Conservation (phyloP, 2,329 filamentous ascomycete genomes). For the Phialophora macrospora region DNA sequence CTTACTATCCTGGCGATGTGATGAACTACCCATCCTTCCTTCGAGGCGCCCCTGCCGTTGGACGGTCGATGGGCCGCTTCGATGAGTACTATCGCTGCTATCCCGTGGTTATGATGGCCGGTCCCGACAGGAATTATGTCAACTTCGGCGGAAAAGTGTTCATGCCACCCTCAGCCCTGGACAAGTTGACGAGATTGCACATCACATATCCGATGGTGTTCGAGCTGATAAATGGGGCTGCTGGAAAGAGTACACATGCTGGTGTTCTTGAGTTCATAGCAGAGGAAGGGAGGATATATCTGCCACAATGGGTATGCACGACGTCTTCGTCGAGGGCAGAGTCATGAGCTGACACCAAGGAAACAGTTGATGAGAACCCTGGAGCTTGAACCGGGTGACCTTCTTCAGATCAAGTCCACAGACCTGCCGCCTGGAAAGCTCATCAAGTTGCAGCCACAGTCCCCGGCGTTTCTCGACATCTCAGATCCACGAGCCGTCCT, state of each 20-base stretch:
- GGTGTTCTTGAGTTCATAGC: slow-evolving; percentile 97
- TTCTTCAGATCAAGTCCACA: slow-evolving; percentile 93
- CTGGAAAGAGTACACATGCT: slow-evolving; percentile 80
- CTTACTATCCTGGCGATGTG: slow-evolving; percentile 44
- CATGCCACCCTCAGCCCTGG: slow-evolving; percentile 91
- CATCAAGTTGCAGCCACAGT: slow-evolving; percentile 96
- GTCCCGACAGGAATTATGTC: slow-evolving; percentile 82
- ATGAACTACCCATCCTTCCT: slow-evolving; percentile 60
- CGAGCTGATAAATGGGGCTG: slow-evolving; percentile 88
- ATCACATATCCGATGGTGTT: slow-evolving; percentile 98
- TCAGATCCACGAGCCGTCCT: slow-evolving; percentile 96
- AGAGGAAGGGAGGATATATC: slow-evolving; percentile 93
- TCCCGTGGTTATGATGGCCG: slow-evolving; percentile 90
- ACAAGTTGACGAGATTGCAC: slow-evolving; percentile 94
- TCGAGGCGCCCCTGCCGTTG: slow-evolving; percentile 48
- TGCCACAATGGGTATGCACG: slow-evolving; percentile 83
- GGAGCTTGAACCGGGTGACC: slow-evolving; percentile 84
- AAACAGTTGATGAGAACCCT: slow-evolving; percentile 89
- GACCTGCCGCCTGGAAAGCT: slow-evolving; percentile 87
- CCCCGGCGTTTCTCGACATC: slow-evolving; percentile 91
- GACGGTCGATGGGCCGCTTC: slow-evolving; percentile 72
- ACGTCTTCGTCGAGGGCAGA: slow-evolving; percentile 6
- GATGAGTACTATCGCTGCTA: slow-evolving; percentile 99
- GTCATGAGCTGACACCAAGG: slow-evolving; percentile 20
- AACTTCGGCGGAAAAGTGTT: slow-evolving; percentile 99